Evolutionary conservation across 768 basidiomycete genomes (phyloP).

Genomic region (Hydnomerulius pinastri): DNA sequence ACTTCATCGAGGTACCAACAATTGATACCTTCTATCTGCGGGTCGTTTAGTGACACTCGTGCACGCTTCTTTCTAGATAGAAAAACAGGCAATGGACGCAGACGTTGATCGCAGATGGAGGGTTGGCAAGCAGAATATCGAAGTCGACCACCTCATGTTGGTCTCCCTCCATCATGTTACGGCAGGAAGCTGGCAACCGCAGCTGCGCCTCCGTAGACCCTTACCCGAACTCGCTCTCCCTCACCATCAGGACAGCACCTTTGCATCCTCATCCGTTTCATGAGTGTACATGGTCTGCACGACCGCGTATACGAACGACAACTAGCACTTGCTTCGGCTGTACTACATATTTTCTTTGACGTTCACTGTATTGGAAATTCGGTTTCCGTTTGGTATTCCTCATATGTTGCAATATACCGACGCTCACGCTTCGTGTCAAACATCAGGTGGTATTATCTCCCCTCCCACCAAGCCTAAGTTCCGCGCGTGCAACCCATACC

Average conservation of each 20-base stretch:
- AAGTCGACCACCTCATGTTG: slow-evolving; percentile 65
- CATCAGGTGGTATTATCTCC: no score
- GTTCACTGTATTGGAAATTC: no score
- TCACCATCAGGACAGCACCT: slow-evolving; percentile 3
- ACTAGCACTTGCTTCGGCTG: no score
- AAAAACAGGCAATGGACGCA: slow-evolving; percentile 58
- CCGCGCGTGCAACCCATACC: no score
- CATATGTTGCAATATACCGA: no score
- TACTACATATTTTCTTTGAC: no score
- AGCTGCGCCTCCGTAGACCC: slow-evolving; percentile 51
- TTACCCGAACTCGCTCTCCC: neutral
- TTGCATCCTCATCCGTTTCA: neutral
- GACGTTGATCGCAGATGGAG: slow-evolving; percentile 62
- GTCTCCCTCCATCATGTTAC: slow-evolving; percentile 84
- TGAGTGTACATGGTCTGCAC: slow-evolving; percentile 3
- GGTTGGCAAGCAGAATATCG: slow-evolving; percentile 57
- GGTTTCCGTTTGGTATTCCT: no score
- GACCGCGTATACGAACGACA: no score
- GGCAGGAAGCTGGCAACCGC: slow-evolving; percentile 82
- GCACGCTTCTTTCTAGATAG: slow-evolving; percentile 36
- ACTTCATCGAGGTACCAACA: slow-evolving; percentile 59
- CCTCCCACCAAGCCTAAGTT: no score
- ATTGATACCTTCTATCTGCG: neutral
- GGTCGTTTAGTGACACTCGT: neutral
- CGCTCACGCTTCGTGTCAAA: no score